Evolutionary conservation across 192 early-diverging fungal species (phyloP).

Genomic region (Backusella psychrophila): DNA sequence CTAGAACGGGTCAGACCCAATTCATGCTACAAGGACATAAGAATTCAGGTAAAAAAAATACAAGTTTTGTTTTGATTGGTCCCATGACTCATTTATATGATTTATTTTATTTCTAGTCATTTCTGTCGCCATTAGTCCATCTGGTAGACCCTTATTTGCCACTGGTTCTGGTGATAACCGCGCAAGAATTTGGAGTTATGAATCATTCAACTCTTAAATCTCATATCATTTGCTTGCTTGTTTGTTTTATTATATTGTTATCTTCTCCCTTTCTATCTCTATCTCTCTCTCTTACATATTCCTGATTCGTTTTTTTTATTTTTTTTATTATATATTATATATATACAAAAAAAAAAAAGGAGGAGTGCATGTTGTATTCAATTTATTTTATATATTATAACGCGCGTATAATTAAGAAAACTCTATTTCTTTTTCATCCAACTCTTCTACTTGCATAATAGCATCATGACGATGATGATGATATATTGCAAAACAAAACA

Average conservation of each 20-base stretch:
- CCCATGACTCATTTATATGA: neutral
- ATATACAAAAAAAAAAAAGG: neutral
- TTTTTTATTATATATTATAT: too few relatives aligned
- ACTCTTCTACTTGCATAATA: neutral
- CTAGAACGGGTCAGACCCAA: constrained; percentile 63
- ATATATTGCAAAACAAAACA: neutral
- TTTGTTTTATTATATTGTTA: neutral
- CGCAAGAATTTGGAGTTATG: constrained; percentile 90
- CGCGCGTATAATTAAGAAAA: neutral
- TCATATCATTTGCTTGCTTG: constrained; percentile 3
- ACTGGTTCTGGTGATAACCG: constrained; percentile 94
- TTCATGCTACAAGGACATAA: constrained; percentile 95
- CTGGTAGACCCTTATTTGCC: constrained; percentile 81
- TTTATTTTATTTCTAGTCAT: constrained; percentile 68
- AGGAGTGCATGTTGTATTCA: neutral
- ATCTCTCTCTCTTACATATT: neutral
- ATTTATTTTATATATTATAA: neutral
- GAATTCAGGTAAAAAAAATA: constrained; percentile 80
- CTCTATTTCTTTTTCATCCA: neutral
- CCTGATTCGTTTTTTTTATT: too few relatives aligned
- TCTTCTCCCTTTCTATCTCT: too few relatives aligned
- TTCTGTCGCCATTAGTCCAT: constrained; percentile 80
- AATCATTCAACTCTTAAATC: constrained; percentile 23
- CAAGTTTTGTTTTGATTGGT: neutral
- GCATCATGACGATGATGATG: neutral